These are phyloP conservation scores for Onygenales sp. DNA, from an alignment of 2,329 filamentous ascomycete species.

Conservation along the genomic window DNA sequence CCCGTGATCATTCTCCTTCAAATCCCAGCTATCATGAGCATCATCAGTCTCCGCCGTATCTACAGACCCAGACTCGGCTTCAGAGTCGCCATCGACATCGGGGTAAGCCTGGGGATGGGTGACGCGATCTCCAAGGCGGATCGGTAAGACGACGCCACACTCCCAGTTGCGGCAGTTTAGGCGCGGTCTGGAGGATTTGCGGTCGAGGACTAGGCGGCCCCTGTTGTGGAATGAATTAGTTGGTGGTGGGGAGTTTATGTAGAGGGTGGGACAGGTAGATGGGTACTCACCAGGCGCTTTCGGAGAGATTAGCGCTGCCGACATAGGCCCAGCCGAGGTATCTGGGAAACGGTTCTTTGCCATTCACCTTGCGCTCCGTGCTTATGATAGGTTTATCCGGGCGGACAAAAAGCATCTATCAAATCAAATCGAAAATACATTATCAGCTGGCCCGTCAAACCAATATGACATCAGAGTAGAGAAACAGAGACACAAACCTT, in stretches of 20 bases:
- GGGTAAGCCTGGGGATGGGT: too few relatives aligned
- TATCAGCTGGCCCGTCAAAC: not conserved
- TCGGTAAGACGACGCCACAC: slow-evolving; percentile 72
- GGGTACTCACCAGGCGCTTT: slow-evolving; percentile 70
- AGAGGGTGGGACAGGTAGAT: not conserved
- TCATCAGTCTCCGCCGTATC: too few relatives aligned
- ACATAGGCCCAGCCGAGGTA: slow-evolving; percentile 66
- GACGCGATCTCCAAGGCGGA: slow-evolving; percentile 20
- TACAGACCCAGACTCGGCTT: too few relatives aligned
- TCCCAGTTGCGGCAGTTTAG: slow-evolving; percentile 91
- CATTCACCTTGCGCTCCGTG: slow-evolving; percentile 9
- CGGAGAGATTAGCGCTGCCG: slow-evolving; percentile 84
- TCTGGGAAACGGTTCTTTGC: slow-evolving; percentile 13
- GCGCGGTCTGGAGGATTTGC: slow-evolving; percentile 56
- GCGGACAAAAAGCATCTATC: slow-evolving; percentile 26
- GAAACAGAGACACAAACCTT: slow-evolving; percentile 47
- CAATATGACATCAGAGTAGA: not conserved
- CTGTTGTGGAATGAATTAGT: slow-evolving; percentile 30
- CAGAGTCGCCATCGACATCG: too few relatives aligned
- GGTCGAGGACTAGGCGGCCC: slow-evolving; percentile 69
- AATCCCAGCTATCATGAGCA: not conserved
- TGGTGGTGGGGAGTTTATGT: too few relatives aligned
- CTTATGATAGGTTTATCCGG: slow-evolving; percentile 16
- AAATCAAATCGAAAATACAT: slow-evolving; percentile 3
- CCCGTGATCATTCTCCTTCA: slow-evolving; percentile 23